Percentiles rank a stretch among this genome's conserved stretches.
These are phyloP conservation scores for Mentha longifolia DNA, from an alignment of 257 asterid species.

Conservation along the genomic window DNA sequence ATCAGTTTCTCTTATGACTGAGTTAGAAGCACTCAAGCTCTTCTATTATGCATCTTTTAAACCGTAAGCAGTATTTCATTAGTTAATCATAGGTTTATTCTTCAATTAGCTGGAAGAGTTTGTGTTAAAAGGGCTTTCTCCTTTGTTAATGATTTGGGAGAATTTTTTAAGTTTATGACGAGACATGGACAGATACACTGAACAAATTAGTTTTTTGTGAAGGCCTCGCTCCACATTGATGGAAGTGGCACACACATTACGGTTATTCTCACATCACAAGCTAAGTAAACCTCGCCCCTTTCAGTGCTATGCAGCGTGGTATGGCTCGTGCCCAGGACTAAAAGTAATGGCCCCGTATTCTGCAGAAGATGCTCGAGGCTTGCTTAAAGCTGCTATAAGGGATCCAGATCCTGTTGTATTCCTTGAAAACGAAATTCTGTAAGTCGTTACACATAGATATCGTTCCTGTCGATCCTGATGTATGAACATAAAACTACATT, in stretches of 20 bases:
- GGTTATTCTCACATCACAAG: constrained; percentile 2
- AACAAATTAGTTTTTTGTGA: background rate
- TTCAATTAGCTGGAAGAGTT: background rate
- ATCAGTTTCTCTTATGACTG: background rate
- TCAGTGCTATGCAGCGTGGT: constrained; percentile 97
- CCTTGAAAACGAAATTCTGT: constrained; percentile 91
- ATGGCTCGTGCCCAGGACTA: constrained; percentile 75
- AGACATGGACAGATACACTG: constrained; percentile 1
- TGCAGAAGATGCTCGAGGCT: constrained; percentile 93
- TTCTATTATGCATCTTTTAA: background rate
- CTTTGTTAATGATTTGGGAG: background rate
- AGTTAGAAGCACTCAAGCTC: constrained; percentile 3
- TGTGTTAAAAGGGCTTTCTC: background rate
- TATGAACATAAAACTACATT: constrained; percentile 15
- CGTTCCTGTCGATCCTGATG: constrained; percentile 8
- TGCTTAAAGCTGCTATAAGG: constrained; percentile 92
- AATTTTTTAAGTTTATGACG: constrained; percentile 5
- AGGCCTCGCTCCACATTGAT: constrained; percentile 1
- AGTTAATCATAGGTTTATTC: background rate
- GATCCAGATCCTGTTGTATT: constrained; percentile 93
- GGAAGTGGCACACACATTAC: background rate
- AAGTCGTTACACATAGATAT: constrained; percentile 33
- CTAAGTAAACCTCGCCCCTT: constrained; percentile 28
- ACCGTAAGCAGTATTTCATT: background rate
- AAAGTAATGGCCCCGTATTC: constrained; percentile 88